Percentiles rank a stretch among this genome's conserved stretches.
Evolutionary conservation across 1,284 basidiomycete genomes (phyloP).

Genomic region (Austroboletus niveus): DNA sequence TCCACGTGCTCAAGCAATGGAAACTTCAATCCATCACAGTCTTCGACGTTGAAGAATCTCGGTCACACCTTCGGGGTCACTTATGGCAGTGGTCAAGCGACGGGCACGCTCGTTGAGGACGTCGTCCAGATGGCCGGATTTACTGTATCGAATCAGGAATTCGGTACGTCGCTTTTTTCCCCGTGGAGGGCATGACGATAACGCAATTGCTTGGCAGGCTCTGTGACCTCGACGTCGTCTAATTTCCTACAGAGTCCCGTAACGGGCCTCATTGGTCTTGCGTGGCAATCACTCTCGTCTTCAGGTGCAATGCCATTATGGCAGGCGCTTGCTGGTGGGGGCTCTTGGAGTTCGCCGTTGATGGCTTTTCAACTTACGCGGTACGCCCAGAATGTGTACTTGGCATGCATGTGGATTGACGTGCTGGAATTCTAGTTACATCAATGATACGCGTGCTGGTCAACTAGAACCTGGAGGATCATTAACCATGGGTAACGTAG

Average conservation of each 20-base stretch:
- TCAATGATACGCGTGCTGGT: constrained; percentile 20
- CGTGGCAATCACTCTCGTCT: constrained; percentile 25
- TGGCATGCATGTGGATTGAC: constrained; percentile 25
- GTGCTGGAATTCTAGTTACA: constrained; percentile 21
- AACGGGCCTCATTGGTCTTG: constrained; percentile 32
- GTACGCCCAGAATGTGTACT: constrained; percentile 12
- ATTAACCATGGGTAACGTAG: constrained; percentile 52
- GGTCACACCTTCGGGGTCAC: constrained; percentile 19
- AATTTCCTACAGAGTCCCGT: constrained; percentile 17
- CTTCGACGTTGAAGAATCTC: constrained; percentile 30
- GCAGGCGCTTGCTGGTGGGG: constrained; percentile 41
- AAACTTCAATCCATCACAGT: constrained; percentile 27
- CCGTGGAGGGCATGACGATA: constrained; percentile 11
- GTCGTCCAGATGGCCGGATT: constrained; percentile 45
- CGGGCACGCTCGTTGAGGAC: constrained; percentile 39
- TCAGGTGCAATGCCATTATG: constrained; percentile 39
- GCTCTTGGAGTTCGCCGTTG: constrained; percentile 34
- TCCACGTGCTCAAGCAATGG: constrained; percentile 2
- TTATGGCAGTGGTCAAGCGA: constrained; percentile 25
- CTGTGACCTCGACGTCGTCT: constrained; percentile 7
- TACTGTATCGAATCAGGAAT: constrained; percentile 39
- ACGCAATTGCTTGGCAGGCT: no score
- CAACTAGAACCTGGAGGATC: constrained; percentile 34
- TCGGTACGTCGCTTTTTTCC: constrained; percentile 32
- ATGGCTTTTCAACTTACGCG: constrained; percentile 39